phyloP scores from a whole-genome alignment of 1,284 basidiomycete genomes.

The Sphaerobolus stellatus region DNA sequence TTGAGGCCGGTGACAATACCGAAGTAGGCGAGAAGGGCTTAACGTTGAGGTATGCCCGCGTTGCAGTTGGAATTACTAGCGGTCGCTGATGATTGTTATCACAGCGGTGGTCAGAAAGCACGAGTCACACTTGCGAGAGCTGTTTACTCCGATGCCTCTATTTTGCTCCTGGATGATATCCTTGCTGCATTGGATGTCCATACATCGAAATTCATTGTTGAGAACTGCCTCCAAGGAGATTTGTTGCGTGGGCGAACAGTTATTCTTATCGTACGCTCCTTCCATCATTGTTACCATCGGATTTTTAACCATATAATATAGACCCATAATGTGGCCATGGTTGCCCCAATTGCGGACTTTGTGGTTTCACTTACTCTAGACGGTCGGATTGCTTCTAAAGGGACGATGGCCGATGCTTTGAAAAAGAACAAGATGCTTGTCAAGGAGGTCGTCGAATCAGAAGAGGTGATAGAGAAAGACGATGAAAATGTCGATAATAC shows the following conservation, averaged over 20 bases:
- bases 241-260: slow-evolving; percentile 69
- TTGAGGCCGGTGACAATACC: slow-evolving; percentile 58
- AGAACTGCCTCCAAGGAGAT: slow-evolving; percentile 71
- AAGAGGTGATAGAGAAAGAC: slow-evolving; percentile 31
- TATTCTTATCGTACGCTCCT: slow-evolving; percentile 62
- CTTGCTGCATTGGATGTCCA: slow-evolving; percentile 46
- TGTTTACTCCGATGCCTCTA: slow-evolving; percentile 60
- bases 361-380: slow-evolving; percentile 57
- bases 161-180: slow-evolving; percentile 67
- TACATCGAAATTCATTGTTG: slow-evolving; percentile 74
- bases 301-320: slow-evolving; percentile 24
- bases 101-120: slow-evolving; percentile 75
- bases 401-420: slow-evolving; percentile 45
- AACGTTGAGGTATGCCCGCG: slow-evolving; percentile 45
- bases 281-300: background rate
- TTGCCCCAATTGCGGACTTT: slow-evolving; percentile 61
- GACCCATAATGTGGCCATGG: slow-evolving; percentile 74
- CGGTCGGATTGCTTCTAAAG: slow-evolving; percentile 50
- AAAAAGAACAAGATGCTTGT: slow-evolving; percentile 39
- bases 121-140: slow-evolving; percentile 74
- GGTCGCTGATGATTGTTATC: slow-evolving; percentile 15
- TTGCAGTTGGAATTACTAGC: slow-evolving; percentile 14
- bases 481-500: slow-evolving; percentile 41
- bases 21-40: slow-evolving; percentile 70
- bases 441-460: slow-evolving; percentile 40